A percentile compares a stretch with the other conserved stretches of the same genome.
These are phyloP conservation scores for Neofusicoccum umdonicola DNA, from an alignment of 2,329 filamentous ascomycete species.

Conservation along the genomic window DNA sequence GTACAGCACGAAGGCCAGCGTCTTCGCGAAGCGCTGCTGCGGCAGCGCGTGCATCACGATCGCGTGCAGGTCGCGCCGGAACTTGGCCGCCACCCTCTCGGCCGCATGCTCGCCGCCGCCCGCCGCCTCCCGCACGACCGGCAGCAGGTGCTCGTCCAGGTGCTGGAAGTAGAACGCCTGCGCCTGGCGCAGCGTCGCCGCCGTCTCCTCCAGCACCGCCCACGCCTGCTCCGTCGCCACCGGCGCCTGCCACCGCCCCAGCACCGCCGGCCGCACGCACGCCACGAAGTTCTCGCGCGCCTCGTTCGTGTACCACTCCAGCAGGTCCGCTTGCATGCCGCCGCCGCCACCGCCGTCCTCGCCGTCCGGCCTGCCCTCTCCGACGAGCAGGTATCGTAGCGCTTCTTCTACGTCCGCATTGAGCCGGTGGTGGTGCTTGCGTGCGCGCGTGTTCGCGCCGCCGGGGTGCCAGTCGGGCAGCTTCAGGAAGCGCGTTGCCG, in stretches of 20 bases:
- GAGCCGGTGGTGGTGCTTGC: slow-evolving; percentile 23
- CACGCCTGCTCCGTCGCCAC: slow-evolving; percentile 25
- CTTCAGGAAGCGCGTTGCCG: slow-evolving; percentile 44
- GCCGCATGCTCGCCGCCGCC: slow-evolving; percentile 39
- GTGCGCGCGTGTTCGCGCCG: slow-evolving; percentile 21
- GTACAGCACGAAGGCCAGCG: slow-evolving; percentile 56
- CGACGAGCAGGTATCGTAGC: slow-evolving; percentile 33
- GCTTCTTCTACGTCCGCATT: slow-evolving; percentile 35
- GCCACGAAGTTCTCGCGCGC: slow-evolving; percentile 42
- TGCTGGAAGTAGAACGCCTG: slow-evolving; percentile 38
- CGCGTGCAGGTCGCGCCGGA: slow-evolving; percentile 62
- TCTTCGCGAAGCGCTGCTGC: slow-evolving; percentile 50
- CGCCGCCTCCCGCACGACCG: slow-evolving; percentile 28
- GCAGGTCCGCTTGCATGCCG: slow-evolving; percentile 27
- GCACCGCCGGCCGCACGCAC: slow-evolving; percentile 28
- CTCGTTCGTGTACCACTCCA: slow-evolving; percentile 49
- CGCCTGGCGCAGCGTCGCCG: slow-evolving; percentile 34
- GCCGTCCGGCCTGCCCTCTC: slow-evolving; percentile 26
- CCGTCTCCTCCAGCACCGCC: slow-evolving; percentile 36
- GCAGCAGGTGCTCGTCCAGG: slow-evolving; percentile 34
- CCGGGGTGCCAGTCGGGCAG: slow-evolving; percentile 25
- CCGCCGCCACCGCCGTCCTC: slow-evolving; percentile 17
- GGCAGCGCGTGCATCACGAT: slow-evolving; percentile 63
- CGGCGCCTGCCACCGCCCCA: slow-evolving; percentile 31
- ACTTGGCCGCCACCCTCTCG: slow-evolving; percentile 40